phyloP scores from a whole-genome alignment of 805 yeast species.

The Middelhovenomyces tepae region DNA sequence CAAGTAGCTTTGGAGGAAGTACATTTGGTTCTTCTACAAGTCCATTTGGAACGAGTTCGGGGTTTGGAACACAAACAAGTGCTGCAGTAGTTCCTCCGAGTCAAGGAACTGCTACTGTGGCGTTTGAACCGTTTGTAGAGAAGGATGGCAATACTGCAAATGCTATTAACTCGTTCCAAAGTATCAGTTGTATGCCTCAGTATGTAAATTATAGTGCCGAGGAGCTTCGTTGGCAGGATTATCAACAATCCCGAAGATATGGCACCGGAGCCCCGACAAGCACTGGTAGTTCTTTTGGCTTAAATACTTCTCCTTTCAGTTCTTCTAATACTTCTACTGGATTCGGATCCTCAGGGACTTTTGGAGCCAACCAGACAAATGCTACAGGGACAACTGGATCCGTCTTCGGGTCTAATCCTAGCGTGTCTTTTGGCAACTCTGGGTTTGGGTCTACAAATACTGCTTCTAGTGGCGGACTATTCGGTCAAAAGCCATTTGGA shows the following conservation, averaged over 20 bases:
- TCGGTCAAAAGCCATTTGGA: slow-evolving; percentile 10
- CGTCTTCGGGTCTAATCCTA: slow-evolving; percentile 29
- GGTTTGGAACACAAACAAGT: slow-evolving; percentile 24
- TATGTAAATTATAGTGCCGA: slow-evolving; percentile 74
- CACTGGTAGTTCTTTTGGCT: slow-evolving; percentile 15
- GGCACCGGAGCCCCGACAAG: slow-evolving; percentile 35
- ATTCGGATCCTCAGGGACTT: slow-evolving; percentile 28
- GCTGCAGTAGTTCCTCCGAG: too few species aligned
- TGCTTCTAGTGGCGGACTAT: slow-evolving; percentile 8
- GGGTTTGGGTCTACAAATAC: slow-evolving; percentile 15
- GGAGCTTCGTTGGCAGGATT: slow-evolving; percentile 85
- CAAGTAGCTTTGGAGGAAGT: slow-evolving; percentile 21
- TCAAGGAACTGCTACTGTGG: slow-evolving; percentile 63
- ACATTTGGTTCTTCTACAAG: slow-evolving; percentile 27
- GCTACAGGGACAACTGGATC: slow-evolving; percentile 17
- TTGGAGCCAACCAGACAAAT: slow-evolving; percentile 32
- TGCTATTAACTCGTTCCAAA: slow-evolving; percentile 42
- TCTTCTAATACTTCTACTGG: slow-evolving; percentile 12
- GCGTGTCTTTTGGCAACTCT: slow-evolving; percentile 24
- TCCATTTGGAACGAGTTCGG: slow-evolving; percentile 25
- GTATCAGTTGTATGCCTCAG: slow-evolving; percentile 83
- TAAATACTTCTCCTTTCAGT: slow-evolving; percentile 8
- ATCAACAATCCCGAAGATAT: slow-evolving; percentile 57
- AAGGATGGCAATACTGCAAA: slow-evolving; percentile 55
- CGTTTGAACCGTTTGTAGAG: slow-evolving; percentile 62